Evolutionary conservation across 2,329 filamentous ascomycete genomes (phyloP), one percentile per base, ranked within the genome.

Genomic region (Aspergillus pseudoviridinutans): DNA sequence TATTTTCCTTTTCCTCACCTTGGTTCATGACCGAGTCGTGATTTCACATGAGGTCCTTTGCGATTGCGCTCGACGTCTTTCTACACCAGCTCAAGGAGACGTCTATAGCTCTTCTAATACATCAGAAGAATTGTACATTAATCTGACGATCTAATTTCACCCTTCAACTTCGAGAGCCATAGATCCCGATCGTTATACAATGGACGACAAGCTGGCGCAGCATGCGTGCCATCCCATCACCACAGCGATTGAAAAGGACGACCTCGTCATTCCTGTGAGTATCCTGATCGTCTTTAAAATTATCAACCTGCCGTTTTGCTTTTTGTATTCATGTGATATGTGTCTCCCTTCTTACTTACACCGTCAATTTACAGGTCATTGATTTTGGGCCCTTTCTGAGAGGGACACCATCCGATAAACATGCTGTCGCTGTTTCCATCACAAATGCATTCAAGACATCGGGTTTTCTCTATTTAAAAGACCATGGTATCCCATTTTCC

Each of bases 391-490:
- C 80, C 47, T 94, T 92, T 74, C 83, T 90, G 25, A 74, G 81
- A 57, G 88, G 88, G 35, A 80, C 82, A 22, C 77, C 83, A 0
- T 67, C 79, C 9, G 79, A 88, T 64, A 88, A 87, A 65, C 77
- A 81, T 52, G 76, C 82, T 47, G 86, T 89, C 1, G 92, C 91
- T 24, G 75, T 85, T 54, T 84, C 88, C 44, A 87, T 96, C 64
- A 85, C 93, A 12, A 71, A 85, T 54, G 92, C 90, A 46, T 96
- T 97, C 78, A 89, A 92, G 67, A 87, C 84, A 1, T 89, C 92
- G 2, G 92, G 92, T 57, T 96, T 97, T 79, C 84, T 97, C 69
- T 96, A 96, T 75, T 84, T 96, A 42, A 87, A 87, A 66, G 90
- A 93, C 73, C 87, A 93, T 64, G 84, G 88, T 44, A 88, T 96